Base-by-base conservation (phyloP, 192 early-diverging fungal genomes). In the Podila minutissima region DNA sequence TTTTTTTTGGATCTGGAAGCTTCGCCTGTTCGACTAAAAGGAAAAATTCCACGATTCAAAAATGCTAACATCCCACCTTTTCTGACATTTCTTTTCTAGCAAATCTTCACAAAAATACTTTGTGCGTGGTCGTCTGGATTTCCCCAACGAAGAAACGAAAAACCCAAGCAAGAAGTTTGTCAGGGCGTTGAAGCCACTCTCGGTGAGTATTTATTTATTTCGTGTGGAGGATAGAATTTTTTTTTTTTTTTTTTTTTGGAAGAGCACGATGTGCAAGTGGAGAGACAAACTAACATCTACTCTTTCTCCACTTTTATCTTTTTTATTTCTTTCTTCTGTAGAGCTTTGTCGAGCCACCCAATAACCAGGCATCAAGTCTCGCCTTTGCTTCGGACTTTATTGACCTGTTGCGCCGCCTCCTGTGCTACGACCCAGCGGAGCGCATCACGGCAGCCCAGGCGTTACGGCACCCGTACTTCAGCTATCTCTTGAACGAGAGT, bases 401-500 rank as follows among this genome's bases (percentile, higher is more conserved):
- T 66, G 89, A 96, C 75, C 82, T 98, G 59, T 83, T 98, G 53
- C 74, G 81, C 64, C 83, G 84, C 31, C 71, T 98, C 71, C 83
- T 98, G 64, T 84, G 86, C 57, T 96, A 93, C 85, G 94, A 97
- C 69, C 96, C 97, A 3, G 82, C 73, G 64, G 75, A 92, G 33
- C 89, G 97, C 46, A 93, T 97, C 48, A 90, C 94, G 8, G 96
- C 97, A 9, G 88, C 89, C 15, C 89, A 95, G 63, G 97, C 97
- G 5, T 86, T 96, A 70, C 82, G 89, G 28, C 96, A 97, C 71
- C 93, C 92, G 46, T 98, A 98, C 76, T 94, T 99, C 79, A 84
- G 84, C 57, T 84, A 87, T 35, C 83, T 84, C 24, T 83, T 90
- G 7, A 83, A 87, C 57, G 84, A 86, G 15, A 59, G 67, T 46